Conservation (phyloP, 805 yeast species). For the Hanseniaspora thailandica region DNA sequence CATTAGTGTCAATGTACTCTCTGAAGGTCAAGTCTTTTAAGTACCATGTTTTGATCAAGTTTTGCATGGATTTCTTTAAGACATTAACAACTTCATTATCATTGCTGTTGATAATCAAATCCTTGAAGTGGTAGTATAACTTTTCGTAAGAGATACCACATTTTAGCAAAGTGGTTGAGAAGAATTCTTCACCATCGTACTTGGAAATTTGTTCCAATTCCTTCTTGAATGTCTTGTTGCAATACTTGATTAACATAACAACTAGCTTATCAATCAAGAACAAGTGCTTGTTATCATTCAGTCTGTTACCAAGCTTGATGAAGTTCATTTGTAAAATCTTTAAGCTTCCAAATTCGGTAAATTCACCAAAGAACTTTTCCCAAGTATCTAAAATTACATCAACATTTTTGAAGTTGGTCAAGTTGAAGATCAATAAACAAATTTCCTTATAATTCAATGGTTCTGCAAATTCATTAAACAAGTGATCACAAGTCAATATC, state of each 20-base stretch:
- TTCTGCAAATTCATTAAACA: constrained; percentile 77
- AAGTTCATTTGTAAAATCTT: constrained; percentile 28
- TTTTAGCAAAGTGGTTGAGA: constrained; percentile 45
- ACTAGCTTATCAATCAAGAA: constrained; percentile 67
- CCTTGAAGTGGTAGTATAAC: constrained; percentile 51
- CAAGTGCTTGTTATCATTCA: constrained; percentile 59
- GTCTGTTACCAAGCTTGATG: constrained; percentile 46
- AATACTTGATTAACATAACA: constrained; percentile 42
- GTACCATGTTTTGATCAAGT: constrained; percentile 59
- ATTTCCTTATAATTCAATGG: constrained; percentile 80
- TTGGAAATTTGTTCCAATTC: constrained; percentile 30
- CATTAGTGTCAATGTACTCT: constrained; percentile 33
- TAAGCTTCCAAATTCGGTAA: constrained; percentile 28
- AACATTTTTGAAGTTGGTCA: constrained; percentile 72
- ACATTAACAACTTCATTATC: constrained; percentile 40
- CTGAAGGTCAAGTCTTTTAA: constrained; percentile 50
- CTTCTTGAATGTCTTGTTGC: constrained; percentile 21
- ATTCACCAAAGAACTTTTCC: constrained; percentile 55
- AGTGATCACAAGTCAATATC: constrained; percentile 59
- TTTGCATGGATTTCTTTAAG: constrained; percentile 49
- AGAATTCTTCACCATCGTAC: constrained; percentile 39
- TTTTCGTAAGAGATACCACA: constrained; percentile 56
- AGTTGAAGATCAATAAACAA: constrained; percentile 63
- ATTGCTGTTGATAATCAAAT: constrained; percentile 41
- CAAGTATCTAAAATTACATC: constrained; percentile 76